phyloP scores from a whole-genome alignment of 495 filamentous ascomycete genomes.

The Tuber calosporum region DNA sequence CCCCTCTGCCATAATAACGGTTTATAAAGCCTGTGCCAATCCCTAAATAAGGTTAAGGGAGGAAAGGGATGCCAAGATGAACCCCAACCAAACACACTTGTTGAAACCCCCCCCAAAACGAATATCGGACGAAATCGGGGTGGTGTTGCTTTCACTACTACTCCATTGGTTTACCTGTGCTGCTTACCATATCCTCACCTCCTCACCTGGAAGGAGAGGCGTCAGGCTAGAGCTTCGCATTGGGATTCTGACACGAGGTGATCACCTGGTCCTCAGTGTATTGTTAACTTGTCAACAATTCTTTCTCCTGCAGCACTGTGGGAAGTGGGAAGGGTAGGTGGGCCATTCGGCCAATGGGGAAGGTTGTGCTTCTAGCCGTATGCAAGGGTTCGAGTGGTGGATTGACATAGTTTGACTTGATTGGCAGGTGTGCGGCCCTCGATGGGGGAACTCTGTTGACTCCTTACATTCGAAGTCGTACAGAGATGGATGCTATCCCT shows the following conservation, averaged over 20 bases:
- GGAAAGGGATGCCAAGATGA: not conserved
- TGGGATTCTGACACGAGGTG: not conserved
- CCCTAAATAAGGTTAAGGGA: not conserved
- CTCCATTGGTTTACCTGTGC: not conserved
- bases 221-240: not conserved
- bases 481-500: not conserved
- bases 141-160: not conserved
- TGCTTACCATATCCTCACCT: not conserved
- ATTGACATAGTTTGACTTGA: not conserved
- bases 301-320: not conserved
- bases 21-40: not conserved
- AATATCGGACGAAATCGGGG: not conserved
- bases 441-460: not conserved
- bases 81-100: not conserved
- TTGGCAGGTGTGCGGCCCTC: not conserved
- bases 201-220: not conserved
- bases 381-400: not conserved
- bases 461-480: not conserved
- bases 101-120: not conserved
- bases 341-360: not conserved
- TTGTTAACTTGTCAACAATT: not conserved
- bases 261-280: not conserved
- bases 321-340: not conserved
- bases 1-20: not conserved
- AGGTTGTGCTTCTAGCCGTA: not conserved